Conservation (phyloP, 2,329 filamentous ascomycete genomes). For the Colletotrichum sp. region DNA sequence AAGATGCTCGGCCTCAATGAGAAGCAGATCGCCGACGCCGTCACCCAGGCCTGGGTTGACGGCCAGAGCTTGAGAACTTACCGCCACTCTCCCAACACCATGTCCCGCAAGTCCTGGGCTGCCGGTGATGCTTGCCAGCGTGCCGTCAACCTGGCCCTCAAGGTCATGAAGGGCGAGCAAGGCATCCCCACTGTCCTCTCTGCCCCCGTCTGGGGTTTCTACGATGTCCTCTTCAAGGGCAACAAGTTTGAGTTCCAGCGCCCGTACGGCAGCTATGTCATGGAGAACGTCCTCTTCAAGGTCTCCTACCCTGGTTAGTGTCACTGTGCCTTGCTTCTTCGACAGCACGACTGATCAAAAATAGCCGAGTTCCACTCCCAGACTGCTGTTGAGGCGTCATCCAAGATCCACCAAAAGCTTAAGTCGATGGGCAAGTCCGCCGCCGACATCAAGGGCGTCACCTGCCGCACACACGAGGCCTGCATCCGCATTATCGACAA, state of each 20-base stretch:
- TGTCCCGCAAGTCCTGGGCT: slow-evolving; percentile 99
- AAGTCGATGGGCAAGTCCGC: slow-evolving; percentile 87
- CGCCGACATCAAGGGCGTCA: slow-evolving; percentile 90
- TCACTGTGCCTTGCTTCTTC: not conserved
- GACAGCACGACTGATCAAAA: not conserved
- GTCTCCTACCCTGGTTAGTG: slow-evolving; percentile 90
- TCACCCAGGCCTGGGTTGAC: slow-evolving; percentile 97
- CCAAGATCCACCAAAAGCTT: slow-evolving; percentile 85
- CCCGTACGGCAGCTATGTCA: slow-evolving; percentile 96
- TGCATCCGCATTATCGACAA: slow-evolving; percentile 99
- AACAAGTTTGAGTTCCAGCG: slow-evolving; percentile 97
- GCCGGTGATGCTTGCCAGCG: slow-evolving; percentile 97
- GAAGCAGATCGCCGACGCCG: slow-evolving; percentile 90
- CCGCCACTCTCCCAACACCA: slow-evolving; percentile 97
- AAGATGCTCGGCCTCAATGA: slow-evolving; percentile 92
- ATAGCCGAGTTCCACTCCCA: slow-evolving; percentile 97
- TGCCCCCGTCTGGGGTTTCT: slow-evolving; percentile 96
- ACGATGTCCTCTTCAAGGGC: slow-evolving; percentile 96
- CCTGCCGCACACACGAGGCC: slow-evolving; percentile 96
- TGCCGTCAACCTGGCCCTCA: slow-evolving; percentile 88
- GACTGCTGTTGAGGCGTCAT: slow-evolving; percentile 93
- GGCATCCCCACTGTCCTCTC: slow-evolving; percentile 93
- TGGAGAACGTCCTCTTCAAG: slow-evolving; percentile 99
- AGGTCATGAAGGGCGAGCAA: slow-evolving; percentile 89
- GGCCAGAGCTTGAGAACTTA: slow-evolving; percentile 96